A percentile compares a stretch with the other conserved stretches of the same genome.
Evolutionary conservation across 805 yeast genomes (phyloP).

Genomic region (Spathaspora girioi): DNA sequence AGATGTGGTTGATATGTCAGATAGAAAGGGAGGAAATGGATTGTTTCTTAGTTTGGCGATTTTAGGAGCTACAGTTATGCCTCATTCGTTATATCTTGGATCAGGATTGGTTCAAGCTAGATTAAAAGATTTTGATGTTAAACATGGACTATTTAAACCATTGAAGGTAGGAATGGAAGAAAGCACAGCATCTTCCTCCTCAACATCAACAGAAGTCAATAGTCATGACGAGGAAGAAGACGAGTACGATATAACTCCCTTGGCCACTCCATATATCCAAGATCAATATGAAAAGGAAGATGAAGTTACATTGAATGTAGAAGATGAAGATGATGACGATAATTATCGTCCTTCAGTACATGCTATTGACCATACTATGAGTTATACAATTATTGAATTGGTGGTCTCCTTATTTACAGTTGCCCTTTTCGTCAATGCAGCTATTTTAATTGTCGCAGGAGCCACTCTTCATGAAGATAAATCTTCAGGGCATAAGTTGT

Average conservation of each 20-base stretch:
- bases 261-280: slow-evolving; percentile 6
- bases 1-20: slow-evolving; percentile 36
- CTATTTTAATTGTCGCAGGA: slow-evolving; percentile 88
- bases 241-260: slow-evolving; percentile 2
- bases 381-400: slow-evolving; percentile 77
- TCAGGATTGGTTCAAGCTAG: slow-evolving; percentile 43
- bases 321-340: slow-evolving; percentile 26
- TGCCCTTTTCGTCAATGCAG: slow-evolving; percentile 89
- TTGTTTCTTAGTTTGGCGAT: slow-evolving; percentile 43
- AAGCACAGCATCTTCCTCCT: background rate
- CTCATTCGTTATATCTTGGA: slow-evolving; percentile 42
- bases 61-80: slow-evolving; percentile 47
- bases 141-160: slow-evolving; percentile 30
- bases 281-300: slow-evolving; percentile 8
- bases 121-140: slow-evolving; percentile 37
- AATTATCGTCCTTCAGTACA: slow-evolving; percentile 69
- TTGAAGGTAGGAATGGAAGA: background rate
- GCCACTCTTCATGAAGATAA: slow-evolving; percentile 58
- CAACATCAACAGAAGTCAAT: background rate
- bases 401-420: slow-evolving; percentile 79
- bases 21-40: slow-evolving; percentile 46
- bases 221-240: background rate
- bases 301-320: slow-evolving; percentile 2
- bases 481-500: slow-evolving; percentile 16
- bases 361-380: slow-evolving; percentile 77